A percentile compares a stretch with the other conserved stretches of the same genome.
Evolutionary conservation across 176 grass and related monocot genomes (phyloP).

Genomic region (Zoysia pacifica): DNA sequence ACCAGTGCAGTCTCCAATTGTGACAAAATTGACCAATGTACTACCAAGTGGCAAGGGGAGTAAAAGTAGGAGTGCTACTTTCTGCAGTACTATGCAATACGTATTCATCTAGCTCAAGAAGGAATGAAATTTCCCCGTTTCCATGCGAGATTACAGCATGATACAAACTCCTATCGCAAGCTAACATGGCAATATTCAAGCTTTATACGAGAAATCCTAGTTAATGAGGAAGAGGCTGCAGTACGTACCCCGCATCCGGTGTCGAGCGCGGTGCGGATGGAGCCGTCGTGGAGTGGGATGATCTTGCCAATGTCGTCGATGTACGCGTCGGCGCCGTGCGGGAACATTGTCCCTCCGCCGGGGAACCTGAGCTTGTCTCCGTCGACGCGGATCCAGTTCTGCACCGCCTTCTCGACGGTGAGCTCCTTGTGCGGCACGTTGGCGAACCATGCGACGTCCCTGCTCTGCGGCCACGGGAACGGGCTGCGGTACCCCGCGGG

Average conservation of each 20-base stretch:
- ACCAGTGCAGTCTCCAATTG: not conserved
- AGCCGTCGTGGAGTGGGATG: slow-evolving; percentile 58
- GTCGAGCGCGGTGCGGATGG: slow-evolving; percentile 66
- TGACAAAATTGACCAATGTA: not conserved
- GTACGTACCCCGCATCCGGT: slow-evolving; percentile 71
- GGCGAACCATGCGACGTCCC: slow-evolving; percentile 66
- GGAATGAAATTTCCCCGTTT: not conserved
- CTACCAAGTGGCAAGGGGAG: not conserved
- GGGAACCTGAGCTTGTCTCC: slow-evolving; percentile 71
- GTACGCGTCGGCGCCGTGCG: slow-evolving; percentile 65
- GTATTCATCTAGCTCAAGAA: not conserved
- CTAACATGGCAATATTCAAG: no score
- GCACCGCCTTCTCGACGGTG: slow-evolving; percentile 72
- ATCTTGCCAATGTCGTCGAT: slow-evolving; percentile 63
- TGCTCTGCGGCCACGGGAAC: slow-evolving; percentile 66
- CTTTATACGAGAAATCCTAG: not conserved
- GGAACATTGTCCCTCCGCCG: slow-evolving; percentile 79
- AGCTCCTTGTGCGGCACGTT: slow-evolving; percentile 82
- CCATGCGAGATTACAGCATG: not conserved
- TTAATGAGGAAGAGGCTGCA: not conserved
- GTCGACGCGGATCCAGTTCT: slow-evolving; percentile 84
- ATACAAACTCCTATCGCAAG: no score
- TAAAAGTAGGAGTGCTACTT: no score
- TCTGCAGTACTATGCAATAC: no score
- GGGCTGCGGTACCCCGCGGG: slow-evolving; percentile 51